A percentile compares a stretch with the other conserved stretches of the same genome.
These are phyloP conservation scores for Cordyceps fumosorosea DNA, from an alignment of 2,329 filamentous ascomycete species.

Conservation along the genomic window DNA sequence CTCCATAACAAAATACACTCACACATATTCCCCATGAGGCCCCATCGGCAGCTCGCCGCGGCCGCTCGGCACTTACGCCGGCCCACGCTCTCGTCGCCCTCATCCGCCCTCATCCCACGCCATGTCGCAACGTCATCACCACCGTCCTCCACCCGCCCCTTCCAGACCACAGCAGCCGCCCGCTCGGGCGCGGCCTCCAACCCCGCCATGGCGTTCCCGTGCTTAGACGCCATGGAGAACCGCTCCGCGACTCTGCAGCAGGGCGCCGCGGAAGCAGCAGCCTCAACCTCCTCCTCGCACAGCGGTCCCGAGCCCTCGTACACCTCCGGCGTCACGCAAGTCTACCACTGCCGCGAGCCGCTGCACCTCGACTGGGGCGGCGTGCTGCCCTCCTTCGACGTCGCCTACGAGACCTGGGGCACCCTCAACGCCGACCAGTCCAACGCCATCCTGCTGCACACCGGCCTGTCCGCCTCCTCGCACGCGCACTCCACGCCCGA, in stretches of 20 bases:
- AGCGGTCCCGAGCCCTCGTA: conserved; percentile 94
- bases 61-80: conserved; percentile 10
- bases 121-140: background rate
- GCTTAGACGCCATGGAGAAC: conserved; percentile 75
- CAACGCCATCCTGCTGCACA: conserved; percentile 89
- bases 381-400: conserved; percentile 76
- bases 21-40: conserved; percentile 3
- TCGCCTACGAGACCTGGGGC: conserved; percentile 94
- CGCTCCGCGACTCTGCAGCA: conserved; percentile 61
- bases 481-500: conserved; percentile 86
- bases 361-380: conserved; percentile 92
- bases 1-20: background rate
- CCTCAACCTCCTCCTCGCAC: conserved; percentile 46
- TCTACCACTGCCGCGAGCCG: conserved; percentile 66
- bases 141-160: background rate
- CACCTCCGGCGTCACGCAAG: conserved; percentile 77
- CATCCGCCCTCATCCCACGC: background rate
- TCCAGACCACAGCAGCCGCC: conserved; percentile 11
- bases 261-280: background rate
- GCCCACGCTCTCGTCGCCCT: background rate
- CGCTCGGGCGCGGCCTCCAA: conserved; percentile 53
- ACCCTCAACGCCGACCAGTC: conserved; percentile 68
- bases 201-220: conserved; percentile 82
- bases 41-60: conserved; percentile 11
- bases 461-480: conserved; percentile 91